Base-by-base conservation (phyloP, 768 basidiomycete genomes). In the Collybiopsis luxurians region DNA sequence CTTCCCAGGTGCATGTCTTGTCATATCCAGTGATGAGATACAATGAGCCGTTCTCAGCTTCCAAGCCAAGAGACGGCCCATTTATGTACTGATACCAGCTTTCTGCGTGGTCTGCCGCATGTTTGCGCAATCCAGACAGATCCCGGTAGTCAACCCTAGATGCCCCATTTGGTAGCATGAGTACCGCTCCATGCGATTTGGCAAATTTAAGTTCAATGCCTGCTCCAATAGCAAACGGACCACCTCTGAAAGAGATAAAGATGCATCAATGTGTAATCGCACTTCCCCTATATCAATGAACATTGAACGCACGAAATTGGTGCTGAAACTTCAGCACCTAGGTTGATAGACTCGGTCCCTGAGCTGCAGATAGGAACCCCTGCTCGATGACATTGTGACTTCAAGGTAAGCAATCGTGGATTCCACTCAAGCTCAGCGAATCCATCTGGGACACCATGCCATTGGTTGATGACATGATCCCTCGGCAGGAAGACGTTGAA, bases 21-120 rank as follows among this genome's bases (percentile, higher is more conserved):
- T 66, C 63, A 36, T 61, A 61, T 10, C 69, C 65, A 6, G 62
- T 59, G 28, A 70, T 66, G 15, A 70, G 63, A 39, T 67, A 62
- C 12, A 70, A 34, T 17, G 68, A 64, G 4, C 66, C 67, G 46
- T 65, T 67, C 34, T 55, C 52, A 12, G 59, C 46, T 23, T 47
- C 31, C 23, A 61, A 48, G 2, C 61, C 65, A 19, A 56, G 55
- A 13, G 19, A 42, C 12, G 45, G 31, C 31, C 31, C 57, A 17
- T 55, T 61, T 2, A 47, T 51, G 38, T 63, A 66, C 30, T 59
- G 31, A 39, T 64, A 64, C 61, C 61, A 63, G 28, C 24, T 50
- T 23, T 59, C 40, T 5, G 65, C 65, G 43, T 66, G 48, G 17
- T 56, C 30, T 4, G 52, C 28, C 12, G 61, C 61, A 53, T 63